Evolutionary conservation across 768 basidiomycete species (phyloP).

Genomic region (Russula olivacea): DNA sequence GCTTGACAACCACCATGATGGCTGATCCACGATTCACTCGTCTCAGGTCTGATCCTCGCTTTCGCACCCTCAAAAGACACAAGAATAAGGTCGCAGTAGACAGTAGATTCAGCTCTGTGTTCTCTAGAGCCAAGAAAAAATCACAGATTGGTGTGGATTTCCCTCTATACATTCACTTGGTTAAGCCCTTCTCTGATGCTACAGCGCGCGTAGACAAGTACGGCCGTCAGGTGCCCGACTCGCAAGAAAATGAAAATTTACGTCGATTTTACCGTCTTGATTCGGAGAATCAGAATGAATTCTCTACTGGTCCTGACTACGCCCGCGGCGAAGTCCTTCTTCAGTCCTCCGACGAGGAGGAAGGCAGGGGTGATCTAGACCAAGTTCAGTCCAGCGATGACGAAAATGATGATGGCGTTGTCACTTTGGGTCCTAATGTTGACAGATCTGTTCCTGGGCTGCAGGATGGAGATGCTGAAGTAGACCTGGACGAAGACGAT

Average conservation of each 20-base stretch:
- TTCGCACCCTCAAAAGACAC: slow-evolving; percentile 76
- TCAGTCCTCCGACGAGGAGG: slow-evolving; percentile 83
- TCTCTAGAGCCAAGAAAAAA: slow-evolving; percentile 40
- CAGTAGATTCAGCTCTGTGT: slow-evolving; percentile 81
- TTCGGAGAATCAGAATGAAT: slow-evolving; percentile 37
- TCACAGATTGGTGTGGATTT: slow-evolving; percentile 30
- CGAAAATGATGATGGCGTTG: slow-evolving; percentile 43
- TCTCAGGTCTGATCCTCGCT: slow-evolving; percentile 87
- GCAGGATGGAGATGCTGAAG: slow-evolving; percentile 45
- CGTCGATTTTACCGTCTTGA: slow-evolving; percentile 77
- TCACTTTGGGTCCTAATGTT: slow-evolving; percentile 45
- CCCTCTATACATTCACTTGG: slow-evolving; percentile 14
- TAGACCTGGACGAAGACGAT: slow-evolving; percentile 76
- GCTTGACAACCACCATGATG: neutral
- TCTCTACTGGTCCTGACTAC: slow-evolving; percentile 54
- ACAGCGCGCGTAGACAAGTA: slow-evolving; percentile 77
- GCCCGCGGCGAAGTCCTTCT: slow-evolving; percentile 86
- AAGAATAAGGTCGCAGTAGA: slow-evolving; percentile 82
- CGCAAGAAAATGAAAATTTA: slow-evolving; percentile 68
- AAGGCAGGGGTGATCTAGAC: slow-evolving; percentile 27
- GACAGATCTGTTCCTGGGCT: slow-evolving; percentile 39
- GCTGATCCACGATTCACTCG: slow-evolving; percentile 79
- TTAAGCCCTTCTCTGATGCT: neutral
- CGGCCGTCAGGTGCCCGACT: slow-evolving; percentile 63
- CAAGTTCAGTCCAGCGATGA: slow-evolving; percentile 35